Base-by-base conservation (phyloP, 2,329 filamentous ascomycete genomes). In the Hymenoscyphus occultus region DNA sequence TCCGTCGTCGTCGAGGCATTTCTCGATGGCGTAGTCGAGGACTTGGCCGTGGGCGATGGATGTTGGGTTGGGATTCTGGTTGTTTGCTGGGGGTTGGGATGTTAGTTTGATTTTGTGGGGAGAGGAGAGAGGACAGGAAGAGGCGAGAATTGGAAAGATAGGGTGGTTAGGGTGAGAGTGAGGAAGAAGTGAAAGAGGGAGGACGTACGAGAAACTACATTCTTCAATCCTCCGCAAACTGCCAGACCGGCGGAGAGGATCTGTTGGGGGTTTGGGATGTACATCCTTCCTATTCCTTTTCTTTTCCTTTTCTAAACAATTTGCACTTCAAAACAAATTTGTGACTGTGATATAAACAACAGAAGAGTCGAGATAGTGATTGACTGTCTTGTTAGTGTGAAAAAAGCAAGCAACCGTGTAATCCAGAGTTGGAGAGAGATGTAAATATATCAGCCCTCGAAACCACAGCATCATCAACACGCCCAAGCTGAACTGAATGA, bases 21-120 rank as follows among this genome's bases (percentile, higher is more conserved):
- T 77, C 63, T 80, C 76, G 0, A 80, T 72, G 0, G 78, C 78
- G 71, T 73, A 80, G 72, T 80, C 79, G 59, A 81, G 70, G 14
- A 81, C 71, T 19, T 72, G 75, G 65, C 79, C 79, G 14, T 75
- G 71, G 31, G 72, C 39, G 39, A 78, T 19, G 58, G 19, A 58
- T 62, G 5, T 58, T 13, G 71, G 70, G 5, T 42, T 28, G 3
- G 28, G 42, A n/a, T n/a, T n/a, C n/a, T n/a, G n/a, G n/a, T 56
- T 22, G n/a, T 2, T 42, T 67, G 66, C 9, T 35, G 35, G 35
- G 35, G 35, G 35, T 35, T 35, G 35, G 35, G 35, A 10, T 19
- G 71, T 72, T 76, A 62, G 51, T 39, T 28, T 2, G 28, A 10
- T 14, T 31, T 60, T 56, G 40, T 70, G 9, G 63, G 65, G 66